Evolutionary conservation across 345 rosid genomes (phyloP), one percentile per base, ranked within the genome.

Genomic region (Linum usitatissimum): DNA sequence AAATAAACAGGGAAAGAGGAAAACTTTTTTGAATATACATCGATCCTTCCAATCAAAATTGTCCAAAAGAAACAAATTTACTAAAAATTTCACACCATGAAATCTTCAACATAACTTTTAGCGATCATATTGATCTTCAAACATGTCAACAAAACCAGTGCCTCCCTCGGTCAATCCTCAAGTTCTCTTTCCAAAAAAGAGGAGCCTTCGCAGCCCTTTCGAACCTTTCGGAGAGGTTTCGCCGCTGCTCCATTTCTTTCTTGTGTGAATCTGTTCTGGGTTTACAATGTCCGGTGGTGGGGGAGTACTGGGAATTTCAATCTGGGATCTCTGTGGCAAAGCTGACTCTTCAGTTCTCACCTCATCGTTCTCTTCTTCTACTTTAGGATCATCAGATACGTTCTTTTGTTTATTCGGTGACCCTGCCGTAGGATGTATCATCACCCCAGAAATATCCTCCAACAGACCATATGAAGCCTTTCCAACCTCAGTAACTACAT

Each of bases 231-330:
- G 86, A 54, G 90, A 77, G 69, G 63, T 79, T 38, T 78, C 91
- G 3, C 81, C 94, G 38, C 71, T 80, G 82, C 73, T 82, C 96
- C 97, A 93, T 67, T 87, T 90, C 91, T 86, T 93, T 79, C 97
- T 82, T 13, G 86, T 71, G 62, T 73, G 79, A 34, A 69, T 30
- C 49, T 79, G 69, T 66, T 89, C 96, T n/a, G 51, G 51, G n/a
- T 61, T 68, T 66, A 73, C 66, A 66, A 55, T 78, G 61, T 71
- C 74, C 40, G 67, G 83, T 7, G 92, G 84, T 7, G 92, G 88
- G 15, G 96, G 87, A 53, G 96, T 87, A 6, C 28, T 23, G 28
- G 96, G 71, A 19, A 76, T 64, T 64, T 86, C 83, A 63, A 78
- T 78, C 77, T 87, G 89, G 31, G 90, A 72, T 53, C 71, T 76